Evolutionary conservation across 768 basidiomycete genomes (phyloP).

Genomic region (Rubroboletus pulcherrimus): DNA sequence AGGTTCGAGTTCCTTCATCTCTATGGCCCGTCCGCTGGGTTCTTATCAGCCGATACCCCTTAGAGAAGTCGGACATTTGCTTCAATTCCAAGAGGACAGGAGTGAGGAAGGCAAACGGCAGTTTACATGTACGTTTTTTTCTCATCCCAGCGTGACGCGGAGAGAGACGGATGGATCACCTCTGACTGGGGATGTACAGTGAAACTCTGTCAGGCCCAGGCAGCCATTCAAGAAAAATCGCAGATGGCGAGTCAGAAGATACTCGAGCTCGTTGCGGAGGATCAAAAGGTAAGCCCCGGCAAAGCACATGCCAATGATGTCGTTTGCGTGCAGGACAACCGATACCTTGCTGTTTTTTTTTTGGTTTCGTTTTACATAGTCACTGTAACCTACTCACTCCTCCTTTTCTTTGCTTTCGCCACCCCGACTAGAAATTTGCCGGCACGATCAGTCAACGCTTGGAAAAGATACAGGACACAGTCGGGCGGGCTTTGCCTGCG

Average conservation of each 20-base stretch:
- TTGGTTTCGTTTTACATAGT: not conserved
- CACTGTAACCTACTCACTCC: not conserved
- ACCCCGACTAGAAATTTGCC: constrained; percentile 5
- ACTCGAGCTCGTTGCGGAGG: constrained; percentile 13
- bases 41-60: not conserved
- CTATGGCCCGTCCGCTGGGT: no score
- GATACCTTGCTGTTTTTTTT: not conserved
- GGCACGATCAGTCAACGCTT: constrained; percentile 12
- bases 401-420: not conserved
- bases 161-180: not conserved
- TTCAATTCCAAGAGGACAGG: constrained; percentile 19
- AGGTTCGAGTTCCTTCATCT: constrained; percentile 4
- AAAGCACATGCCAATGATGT: not conserved
- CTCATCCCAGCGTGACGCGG: not conserved
- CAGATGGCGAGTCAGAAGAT: constrained; percentile 12
- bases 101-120: constrained; percentile 14
- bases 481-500: constrained; percentile 11
- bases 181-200: not conserved
- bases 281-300: constrained; percentile 6
- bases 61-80: constrained; percentile 16
- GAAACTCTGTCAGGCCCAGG: constrained; percentile 13
- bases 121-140: constrained; percentile 6
- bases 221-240: constrained; percentile 16
- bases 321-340: not conserved
- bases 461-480: constrained; percentile 10